Conservation (phyloP, 768 basidiomycete species). For the Pulveroboletus sp. region DNA sequence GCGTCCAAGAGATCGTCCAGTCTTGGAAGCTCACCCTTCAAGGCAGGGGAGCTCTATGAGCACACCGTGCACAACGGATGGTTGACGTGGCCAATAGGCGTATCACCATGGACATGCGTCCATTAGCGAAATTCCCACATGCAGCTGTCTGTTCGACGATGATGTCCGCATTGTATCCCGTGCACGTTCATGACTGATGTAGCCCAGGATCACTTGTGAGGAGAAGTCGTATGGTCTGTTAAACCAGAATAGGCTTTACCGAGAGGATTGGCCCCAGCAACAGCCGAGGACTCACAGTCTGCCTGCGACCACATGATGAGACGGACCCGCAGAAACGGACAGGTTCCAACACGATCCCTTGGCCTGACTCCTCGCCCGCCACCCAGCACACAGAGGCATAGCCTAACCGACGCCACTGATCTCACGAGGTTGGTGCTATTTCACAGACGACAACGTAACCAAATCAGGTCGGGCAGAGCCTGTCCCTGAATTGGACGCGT, state of each 20-base stretch:
- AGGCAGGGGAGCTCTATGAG: conserved; percentile 3
- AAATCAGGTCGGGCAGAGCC: neutral
- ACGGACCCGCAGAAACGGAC: conserved; percentile 2
- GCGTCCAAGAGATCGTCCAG: conserved; percentile 3
- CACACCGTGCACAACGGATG: conserved; percentile 13
- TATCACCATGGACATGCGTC: conserved; percentile 9
- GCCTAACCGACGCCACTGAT: conserved; percentile 13
- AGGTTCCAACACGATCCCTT: neutral
- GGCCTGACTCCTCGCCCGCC: neutral
- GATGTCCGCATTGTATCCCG: neutral
- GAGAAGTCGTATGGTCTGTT: too few species aligned
- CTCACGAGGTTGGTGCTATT: neutral
- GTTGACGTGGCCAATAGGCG: conserved; percentile 3
- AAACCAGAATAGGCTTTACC: neutral
- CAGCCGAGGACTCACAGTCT: too few species aligned
- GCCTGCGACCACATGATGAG: too few species aligned
- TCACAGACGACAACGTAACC: conserved; percentile 12
- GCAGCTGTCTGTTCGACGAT: neutral
- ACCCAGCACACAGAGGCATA: neutral
- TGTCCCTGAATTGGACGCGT: neutral
- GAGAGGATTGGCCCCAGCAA: conserved; percentile 15
- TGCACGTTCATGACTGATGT: neutral
- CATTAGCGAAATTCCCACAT: conserved; percentile 1
- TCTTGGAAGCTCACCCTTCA: conserved; percentile 12
- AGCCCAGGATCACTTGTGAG: too few species aligned